These are phyloP conservation scores for Cladobotryum protrusum DNA, from an alignment of 2,329 filamentous ascomycete species.

Conservation along the genomic window DNA sequence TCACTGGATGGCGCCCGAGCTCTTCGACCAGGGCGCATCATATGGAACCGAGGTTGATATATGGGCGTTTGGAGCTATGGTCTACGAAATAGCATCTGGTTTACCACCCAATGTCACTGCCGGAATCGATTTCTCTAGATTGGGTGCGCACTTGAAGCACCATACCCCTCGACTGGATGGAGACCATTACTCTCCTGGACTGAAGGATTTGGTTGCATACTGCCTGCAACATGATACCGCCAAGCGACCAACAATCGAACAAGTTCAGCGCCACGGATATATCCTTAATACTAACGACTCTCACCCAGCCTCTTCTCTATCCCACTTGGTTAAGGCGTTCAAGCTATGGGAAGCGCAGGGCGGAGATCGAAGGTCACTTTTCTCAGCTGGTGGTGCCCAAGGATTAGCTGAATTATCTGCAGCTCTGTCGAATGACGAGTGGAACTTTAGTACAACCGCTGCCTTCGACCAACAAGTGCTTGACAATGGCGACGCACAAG, in stretches of 20 bases:
- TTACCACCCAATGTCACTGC: conserved; percentile 62
- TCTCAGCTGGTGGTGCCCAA: conserved; percentile 53
- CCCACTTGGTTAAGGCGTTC: conserved; percentile 64
- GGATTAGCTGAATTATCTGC: conserved; percentile 40
- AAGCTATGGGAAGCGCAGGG: conserved; percentile 70
- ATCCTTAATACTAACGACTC: conserved; percentile 55
- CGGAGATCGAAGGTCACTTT: conserved; percentile 61
- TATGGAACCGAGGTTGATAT: conserved; percentile 73
- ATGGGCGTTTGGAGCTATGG: conserved; percentile 78
- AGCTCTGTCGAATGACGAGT: conserved; percentile 50
- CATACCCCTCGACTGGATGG: conserved; percentile 65
- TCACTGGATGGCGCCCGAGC: conserved; percentile 81
- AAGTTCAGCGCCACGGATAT: conserved; percentile 64
- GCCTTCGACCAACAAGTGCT: conserved; percentile 57
- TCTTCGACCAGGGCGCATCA: conserved; percentile 58
- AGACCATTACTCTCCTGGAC: conserved; percentile 60
- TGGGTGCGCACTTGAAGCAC: conserved; percentile 52
- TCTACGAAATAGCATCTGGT: conserved; percentile 76
- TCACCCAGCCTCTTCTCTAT: conserved; percentile 59
- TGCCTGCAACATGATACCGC: conserved; percentile 64
- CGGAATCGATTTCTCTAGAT: conserved; percentile 41
- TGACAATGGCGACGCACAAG: conserved; percentile 47
- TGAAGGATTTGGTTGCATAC: conserved; percentile 66
- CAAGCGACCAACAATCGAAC: conserved; percentile 62
- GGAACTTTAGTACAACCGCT: conserved; percentile 62